A percentile compares a stretch with the other conserved stretches of the same genome.
phyloP scores from a whole-genome alignment of 169 alveolate species.

The Plasmodium vinckei region DNA sequence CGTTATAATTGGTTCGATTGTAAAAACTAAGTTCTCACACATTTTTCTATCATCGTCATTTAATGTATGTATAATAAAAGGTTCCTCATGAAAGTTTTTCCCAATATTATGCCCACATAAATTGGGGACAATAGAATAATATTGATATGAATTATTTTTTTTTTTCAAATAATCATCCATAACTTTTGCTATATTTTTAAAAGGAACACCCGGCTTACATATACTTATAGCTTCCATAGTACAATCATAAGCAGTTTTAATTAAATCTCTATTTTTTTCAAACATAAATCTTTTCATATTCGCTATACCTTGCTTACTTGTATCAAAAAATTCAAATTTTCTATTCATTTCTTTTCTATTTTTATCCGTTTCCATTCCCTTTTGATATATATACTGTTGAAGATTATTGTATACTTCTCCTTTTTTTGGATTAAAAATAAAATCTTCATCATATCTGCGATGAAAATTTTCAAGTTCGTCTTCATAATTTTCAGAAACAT shows the following conservation, averaged over 20 bases:
- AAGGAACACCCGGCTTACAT: constrained; percentile 80
- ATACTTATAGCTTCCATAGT: constrained; percentile 78
- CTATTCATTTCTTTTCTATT: background rate
- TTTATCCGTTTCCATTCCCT: background rate
- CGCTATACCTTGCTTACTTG: background rate
- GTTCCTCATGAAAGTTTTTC: constrained; percentile 84
- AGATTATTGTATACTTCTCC: constrained; percentile 8
- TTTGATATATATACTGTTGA: constrained; percentile 20
- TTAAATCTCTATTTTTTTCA: constrained; percentile 78
- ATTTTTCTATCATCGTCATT: constrained; percentile 80
- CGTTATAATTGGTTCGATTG: constrained; percentile 86
- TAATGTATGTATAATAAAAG: constrained; percentile 73
- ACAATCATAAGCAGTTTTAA: constrained; percentile 82
- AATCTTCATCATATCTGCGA: constrained; percentile 27
- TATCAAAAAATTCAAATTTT: constrained; percentile 37
- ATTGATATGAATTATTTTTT: constrained; percentile 27
- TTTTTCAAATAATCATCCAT: constrained; percentile 27
- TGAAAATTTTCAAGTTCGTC: constrained; percentile 42
- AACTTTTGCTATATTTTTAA: constrained; percentile 36
- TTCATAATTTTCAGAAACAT: background rate
- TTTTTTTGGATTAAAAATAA: constrained; percentile 13
- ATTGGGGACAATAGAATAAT: constrained; percentile 77
- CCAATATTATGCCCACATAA: constrained; percentile 85
- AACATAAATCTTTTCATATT: constrained; percentile 74
- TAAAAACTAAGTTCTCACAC: constrained; percentile 88